Base-by-base conservation (phyloP, 2,329 filamentous ascomycete species). In the Phaeosphaeriaceae sp. region DNA sequence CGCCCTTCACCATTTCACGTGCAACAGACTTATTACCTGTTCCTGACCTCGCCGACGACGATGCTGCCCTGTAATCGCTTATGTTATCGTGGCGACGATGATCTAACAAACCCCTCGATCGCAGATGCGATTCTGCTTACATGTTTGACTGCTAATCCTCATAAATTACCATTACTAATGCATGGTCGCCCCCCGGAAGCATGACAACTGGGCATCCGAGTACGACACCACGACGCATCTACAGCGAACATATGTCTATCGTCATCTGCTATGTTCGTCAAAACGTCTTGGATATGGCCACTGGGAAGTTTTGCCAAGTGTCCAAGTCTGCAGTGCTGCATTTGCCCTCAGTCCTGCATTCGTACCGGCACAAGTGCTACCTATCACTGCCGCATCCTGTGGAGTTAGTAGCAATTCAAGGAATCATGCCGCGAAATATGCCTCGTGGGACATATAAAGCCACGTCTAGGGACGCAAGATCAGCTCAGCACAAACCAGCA, bases 161-260 rank as follows among this genome's bases (percentile, higher is more conserved):
- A 11, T 36, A 11, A 7, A 51, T 31, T 46, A 13, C 7, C 48
- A 62, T 64, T 64, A 60, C 49, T 64, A 64, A 64, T 59, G 41
- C 27, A 11, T n/a, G 42, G 45, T 19, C 51, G 31, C 47, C 49
- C 25, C 52, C 33, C 55, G 58, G 58, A 54, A 53, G 51, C 51
- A 42, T 53, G 54, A 44, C 41, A 20, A 20, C n/a, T 41, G 41
- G 6, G 31, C 31, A 36, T 36, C 31, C 31, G 31, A 36, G 31
- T 36, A 15, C 31, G 31, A 36, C 31, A 36, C 31, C 31, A 36
- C 31, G 31, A 36, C 25, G 31, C 6, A 36, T 36, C 31, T 13
- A 36, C 31, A 15, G 6, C 31, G 13, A 3, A 36, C 31, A 7
- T 36, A 36, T 7, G 6, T 36, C 31, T 36, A 13, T 13, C 6